A percentile compares a stretch with the other conserved stretches of the same genome.
phyloP scores from a whole-genome alignment of 2,329 filamentous ascomycete genomes.

The Amauroascus niger region DNA sequence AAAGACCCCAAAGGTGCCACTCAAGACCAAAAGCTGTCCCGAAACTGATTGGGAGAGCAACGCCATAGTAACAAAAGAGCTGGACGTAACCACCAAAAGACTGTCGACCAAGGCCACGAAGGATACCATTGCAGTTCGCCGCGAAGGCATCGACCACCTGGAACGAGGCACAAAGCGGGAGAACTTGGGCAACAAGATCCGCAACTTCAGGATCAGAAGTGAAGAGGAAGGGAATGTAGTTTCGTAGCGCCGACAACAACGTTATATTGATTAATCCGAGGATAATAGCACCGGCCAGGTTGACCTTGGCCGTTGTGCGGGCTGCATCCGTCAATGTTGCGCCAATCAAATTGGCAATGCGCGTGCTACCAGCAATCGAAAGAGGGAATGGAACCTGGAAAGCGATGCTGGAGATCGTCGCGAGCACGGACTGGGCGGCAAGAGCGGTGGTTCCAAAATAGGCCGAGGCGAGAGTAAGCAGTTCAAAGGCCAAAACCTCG shows the following conservation, averaged over 20 bases:
- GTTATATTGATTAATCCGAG: constrained; percentile 73
- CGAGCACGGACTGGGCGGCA: constrained; percentile 78
- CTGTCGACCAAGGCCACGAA: constrained; percentile 80
- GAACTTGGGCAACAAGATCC: constrained; percentile 54
- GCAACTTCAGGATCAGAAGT: constrained; percentile 65
- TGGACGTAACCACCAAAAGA: constrained; percentile 85
- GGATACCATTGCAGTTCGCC: constrained; percentile 69
- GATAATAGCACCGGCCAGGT: constrained; percentile 54
- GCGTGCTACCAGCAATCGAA: constrained; percentile 76
- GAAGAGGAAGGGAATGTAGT: constrained; percentile 66
- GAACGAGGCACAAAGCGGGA: constrained; percentile 78
- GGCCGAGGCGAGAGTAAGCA: constrained; percentile 71
- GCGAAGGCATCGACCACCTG: constrained; percentile 80
- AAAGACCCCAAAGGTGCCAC: constrained; percentile 72
- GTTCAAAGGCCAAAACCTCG: constrained; percentile 87
- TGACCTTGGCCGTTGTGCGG: constrained; percentile 68
- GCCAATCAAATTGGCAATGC: constrained; percentile 85
- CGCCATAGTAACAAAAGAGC: constrained; percentile 71
- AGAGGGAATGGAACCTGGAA: constrained; percentile 91
- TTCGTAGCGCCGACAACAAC: constrained; percentile 58
- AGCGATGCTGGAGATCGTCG: constrained; percentile 66
- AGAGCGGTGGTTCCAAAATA: constrained; percentile 70
- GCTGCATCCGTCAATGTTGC: constrained; percentile 73
- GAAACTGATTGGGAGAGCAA: constrained; percentile 78
- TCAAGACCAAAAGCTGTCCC: constrained; percentile 63